phyloP scores from a whole-genome alignment of 2,329 filamentous ascomycete genomes.

The Fusarium keratoplasticum region DNA sequence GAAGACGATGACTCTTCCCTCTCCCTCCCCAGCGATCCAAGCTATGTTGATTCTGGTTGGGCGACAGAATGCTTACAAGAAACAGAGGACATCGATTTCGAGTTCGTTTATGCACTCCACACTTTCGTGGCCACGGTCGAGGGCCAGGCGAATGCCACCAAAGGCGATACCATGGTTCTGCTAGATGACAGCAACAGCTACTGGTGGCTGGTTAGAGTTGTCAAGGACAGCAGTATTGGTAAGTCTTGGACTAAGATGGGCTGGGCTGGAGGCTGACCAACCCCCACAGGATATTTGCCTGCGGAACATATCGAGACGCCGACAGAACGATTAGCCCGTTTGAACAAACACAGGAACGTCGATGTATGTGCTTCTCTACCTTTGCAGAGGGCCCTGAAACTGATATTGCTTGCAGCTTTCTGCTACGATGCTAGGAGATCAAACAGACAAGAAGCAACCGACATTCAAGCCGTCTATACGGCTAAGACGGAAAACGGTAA shows the following conservation, averaged over 20 bases:
- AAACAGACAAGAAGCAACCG: slow-evolving; percentile 82
- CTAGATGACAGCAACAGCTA: slow-evolving; percentile 99
- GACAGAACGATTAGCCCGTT: slow-evolving; percentile 88
- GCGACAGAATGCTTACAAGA: slow-evolving; percentile 87
- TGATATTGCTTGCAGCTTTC: slow-evolving; percentile 60
- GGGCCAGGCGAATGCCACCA: slow-evolving; percentile 97
- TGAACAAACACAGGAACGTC: slow-evolving; percentile 98
- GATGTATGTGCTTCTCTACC: slow-evolving; percentile 72
- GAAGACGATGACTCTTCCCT: slow-evolving; percentile 64
- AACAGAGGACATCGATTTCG: slow-evolving; percentile 99
- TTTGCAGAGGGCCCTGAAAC: background rate
- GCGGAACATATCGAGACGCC: slow-evolving; percentile 99
- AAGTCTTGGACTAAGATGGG: slow-evolving; percentile 37
- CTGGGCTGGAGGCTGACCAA: slow-evolving; percentile 35
- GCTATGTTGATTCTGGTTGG: slow-evolving; percentile 79
- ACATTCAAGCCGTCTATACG: slow-evolving; percentile 82
- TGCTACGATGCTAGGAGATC: slow-evolving; percentile 71
- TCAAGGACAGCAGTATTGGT: slow-evolving; percentile 97
- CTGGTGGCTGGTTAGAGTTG: slow-evolving; percentile 98
- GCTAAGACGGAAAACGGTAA: slow-evolving; percentile 86
- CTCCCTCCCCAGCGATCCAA: slow-evolving; percentile 65
- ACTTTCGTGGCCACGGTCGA: slow-evolving; percentile 98
- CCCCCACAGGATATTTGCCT: slow-evolving; percentile 82
- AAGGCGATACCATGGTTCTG: slow-evolving; percentile 98
- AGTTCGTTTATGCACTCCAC: slow-evolving; percentile 98